Base-by-base conservation (phyloP, 805 yeast genomes). In the Candida cerambycidarum region DNA sequence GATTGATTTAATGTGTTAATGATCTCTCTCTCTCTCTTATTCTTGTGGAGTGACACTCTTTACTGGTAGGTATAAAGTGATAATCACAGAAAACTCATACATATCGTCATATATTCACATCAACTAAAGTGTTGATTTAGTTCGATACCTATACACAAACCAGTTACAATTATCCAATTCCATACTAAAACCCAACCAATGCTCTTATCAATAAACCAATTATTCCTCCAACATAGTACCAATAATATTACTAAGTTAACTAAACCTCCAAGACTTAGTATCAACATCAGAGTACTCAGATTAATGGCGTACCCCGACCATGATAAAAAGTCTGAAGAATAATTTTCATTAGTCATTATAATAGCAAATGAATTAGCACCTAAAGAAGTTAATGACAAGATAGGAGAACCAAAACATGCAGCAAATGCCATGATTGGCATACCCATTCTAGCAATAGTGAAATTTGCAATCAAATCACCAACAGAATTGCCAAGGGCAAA, bases 341-440 rank as follows among this genome's bases (percentile, higher is more conserved):
- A 36, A n/a, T 37, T 37, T 18, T 47, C 42, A 19, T 42, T 44
- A 2, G 45, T 42, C 3, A 50, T 38, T 2, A 57, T 38, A 4
- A 55, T 28, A 5, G 63, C 24, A 25, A 87, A 46, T 0, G 92
- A 89, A 51, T 86, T 84, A 4, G 83, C 55, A 0, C 97, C 97
- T 46, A 92, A 65, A 0, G 97, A 95, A 30, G 90, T 70, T 9
- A 93, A 66, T 41, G 89, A 84, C 32, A 93, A 60, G 44, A 92
- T 63, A 0, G 98, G 98, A 1, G 97, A 89, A 0, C 97, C 98
- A 59, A 90, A 85, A 56, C 98, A 90, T 0, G 97, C 97, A 21
- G 93, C 86, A n/a, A 93, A 69, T 0, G 97, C 97, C 85, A 92
- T 85, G 35, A 85, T 73, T 0, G 96, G 87, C 65, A 79, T 82